Evolutionary conservation across 2,329 filamentous ascomycete species (phyloP).

Genomic region (Colletotrichum siamense): DNA sequence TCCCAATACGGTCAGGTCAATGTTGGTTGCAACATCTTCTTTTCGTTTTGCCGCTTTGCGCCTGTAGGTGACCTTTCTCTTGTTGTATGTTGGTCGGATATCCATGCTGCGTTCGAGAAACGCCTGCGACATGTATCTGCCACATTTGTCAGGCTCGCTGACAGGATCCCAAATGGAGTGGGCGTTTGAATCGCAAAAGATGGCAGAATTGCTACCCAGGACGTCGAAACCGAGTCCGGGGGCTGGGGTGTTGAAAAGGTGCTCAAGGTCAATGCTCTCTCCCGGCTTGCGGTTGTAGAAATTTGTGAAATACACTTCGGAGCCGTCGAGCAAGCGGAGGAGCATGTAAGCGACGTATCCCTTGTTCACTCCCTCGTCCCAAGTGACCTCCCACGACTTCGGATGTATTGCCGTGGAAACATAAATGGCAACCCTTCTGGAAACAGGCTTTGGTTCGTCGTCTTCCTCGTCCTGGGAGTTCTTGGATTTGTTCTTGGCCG

Average conservation of each 20-base stretch:
- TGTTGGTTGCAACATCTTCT: accelerated
- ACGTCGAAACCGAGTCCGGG: not conserved
- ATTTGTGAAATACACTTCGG: not conserved
- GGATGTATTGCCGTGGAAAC: not conserved
- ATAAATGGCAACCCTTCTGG: not conserved
- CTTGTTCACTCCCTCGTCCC: not conserved
- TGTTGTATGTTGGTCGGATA: not conserved
- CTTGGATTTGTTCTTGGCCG: not conserved
- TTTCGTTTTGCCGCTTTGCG: not conserved
- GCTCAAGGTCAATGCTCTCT: not conserved
- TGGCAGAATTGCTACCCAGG: not conserved
- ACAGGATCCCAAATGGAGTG: not conserved
- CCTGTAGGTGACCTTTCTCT: accelerated
- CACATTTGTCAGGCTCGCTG: accelerated
- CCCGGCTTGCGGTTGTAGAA: not conserved
- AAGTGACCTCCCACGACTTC: not conserved
- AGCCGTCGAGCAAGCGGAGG: not conserved
- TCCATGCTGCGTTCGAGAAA: not conserved
- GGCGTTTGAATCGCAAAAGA: not conserved
- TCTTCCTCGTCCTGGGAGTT: not conserved
- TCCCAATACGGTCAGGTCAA: not conserved
- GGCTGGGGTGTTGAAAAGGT: not conserved
- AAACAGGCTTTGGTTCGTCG: not conserved
- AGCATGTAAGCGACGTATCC: not conserved
- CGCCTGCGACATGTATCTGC: not conserved